A percentile compares a stretch with the other conserved stretches of the same genome.
phyloP scores from a whole-genome alignment of 2,329 filamentous ascomycete species.

The Beauveria bassiana region DNA sequence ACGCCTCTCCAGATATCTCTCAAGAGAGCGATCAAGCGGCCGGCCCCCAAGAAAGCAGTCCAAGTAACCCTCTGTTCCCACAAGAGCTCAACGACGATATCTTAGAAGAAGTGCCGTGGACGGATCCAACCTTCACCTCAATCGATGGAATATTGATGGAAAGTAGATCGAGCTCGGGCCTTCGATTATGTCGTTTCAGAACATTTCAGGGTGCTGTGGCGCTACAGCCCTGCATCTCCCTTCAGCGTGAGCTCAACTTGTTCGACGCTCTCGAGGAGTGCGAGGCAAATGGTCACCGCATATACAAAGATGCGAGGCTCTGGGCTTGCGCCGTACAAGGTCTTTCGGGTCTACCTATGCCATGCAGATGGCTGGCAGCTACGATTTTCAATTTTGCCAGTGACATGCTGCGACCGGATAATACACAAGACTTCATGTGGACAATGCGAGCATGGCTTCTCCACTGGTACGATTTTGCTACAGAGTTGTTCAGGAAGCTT shows the following conservation, averaged over 20 bases:
- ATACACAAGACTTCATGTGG: conserved; percentile 16
- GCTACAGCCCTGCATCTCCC: conserved; percentile 23
- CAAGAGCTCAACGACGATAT: not conserved
- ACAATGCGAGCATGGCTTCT: conserved; percentile 22
- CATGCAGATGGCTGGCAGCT: conserved; percentile 25
- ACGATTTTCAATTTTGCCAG: conserved; percentile 24
- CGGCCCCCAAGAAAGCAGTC: not conserved
- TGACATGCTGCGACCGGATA: conserved; percentile 18
- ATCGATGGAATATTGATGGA: not conserved
- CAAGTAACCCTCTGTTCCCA: not conserved
- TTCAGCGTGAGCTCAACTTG: conserved; percentile 16
- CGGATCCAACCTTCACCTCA: conserved; percentile 19
- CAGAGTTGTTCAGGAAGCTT: conserved; percentile 18
- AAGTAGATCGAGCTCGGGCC: not conserved
- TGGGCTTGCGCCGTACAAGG: conserved; percentile 26
- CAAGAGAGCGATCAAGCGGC: not conserved
- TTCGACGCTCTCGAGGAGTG: conserved; percentile 18
- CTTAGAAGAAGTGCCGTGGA: conserved; percentile 15
- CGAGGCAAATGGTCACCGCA: conserved; percentile 17
- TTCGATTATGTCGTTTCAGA: conserved; percentile 18
- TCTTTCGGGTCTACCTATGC: conserved; percentile 17
- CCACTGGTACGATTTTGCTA: conserved; percentile 21
- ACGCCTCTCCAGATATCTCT: not conserved
- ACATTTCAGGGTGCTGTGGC: conserved; percentile 21
- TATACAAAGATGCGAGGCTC: conserved; percentile 22